These are phyloP conservation scores for Stagonosporopsis cucurbitacearum DNA, from an alignment of 2,329 filamentous ascomycete species.

Conservation along the genomic window DNA sequence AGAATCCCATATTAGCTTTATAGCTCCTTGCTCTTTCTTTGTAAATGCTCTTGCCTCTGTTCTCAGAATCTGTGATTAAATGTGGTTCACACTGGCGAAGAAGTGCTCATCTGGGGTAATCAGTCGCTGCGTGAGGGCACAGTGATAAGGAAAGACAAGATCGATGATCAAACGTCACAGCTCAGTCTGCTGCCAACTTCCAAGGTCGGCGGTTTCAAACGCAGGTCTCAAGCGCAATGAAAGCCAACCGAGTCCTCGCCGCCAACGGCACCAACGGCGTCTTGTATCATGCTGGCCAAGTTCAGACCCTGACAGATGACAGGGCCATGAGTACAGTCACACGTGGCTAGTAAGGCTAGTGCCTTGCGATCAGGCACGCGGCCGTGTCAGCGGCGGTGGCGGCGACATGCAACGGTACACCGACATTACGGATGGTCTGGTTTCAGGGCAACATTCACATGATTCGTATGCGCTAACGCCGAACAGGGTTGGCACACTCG, in stretches of 20 bases:
- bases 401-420: conserved; percentile 12
- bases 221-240: neutral
- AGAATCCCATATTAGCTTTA: conserved; percentile 10
- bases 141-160: neutral
- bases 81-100: neutral
- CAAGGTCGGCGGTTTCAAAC: neutral
- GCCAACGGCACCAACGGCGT: conserved; percentile 4
- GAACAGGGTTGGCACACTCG: conserved; percentile 5
- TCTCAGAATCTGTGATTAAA: neutral
- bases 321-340: conserved; percentile 9
- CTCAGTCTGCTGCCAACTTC: neutral
- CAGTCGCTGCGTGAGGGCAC: neutral
- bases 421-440: neutral
- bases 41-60: neutral
- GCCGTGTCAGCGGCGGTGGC: conserved; percentile 16
- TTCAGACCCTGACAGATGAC: conserved; percentile 15
- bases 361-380: conserved; percentile 11
- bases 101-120: neutral
- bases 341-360: conserved; percentile 17
- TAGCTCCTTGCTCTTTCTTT: neutral
- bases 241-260: conserved; percentile 2
- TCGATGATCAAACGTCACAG: neutral
- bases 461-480: conserved; percentile 8
- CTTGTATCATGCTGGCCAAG: conserved; percentile 12
- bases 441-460: conserved; percentile 15